Conservation (phyloP, 148 eudicot genomes). For the Euryodendron excelsum region DNA sequence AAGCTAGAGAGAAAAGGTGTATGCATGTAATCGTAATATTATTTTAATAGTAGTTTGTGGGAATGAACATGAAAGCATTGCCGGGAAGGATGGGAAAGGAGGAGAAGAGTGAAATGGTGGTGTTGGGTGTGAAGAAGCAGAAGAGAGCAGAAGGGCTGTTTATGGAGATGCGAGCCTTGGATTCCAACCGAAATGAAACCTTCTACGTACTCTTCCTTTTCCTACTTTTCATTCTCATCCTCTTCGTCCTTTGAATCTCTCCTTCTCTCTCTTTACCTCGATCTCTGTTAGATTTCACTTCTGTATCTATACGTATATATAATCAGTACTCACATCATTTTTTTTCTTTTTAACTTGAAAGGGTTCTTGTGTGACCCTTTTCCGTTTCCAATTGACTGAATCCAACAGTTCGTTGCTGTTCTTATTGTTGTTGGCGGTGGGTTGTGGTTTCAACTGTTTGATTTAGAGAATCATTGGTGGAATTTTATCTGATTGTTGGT, state of each 20-base stretch:
- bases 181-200: slow-evolving; percentile 24
- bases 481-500: not conserved
- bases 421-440: not conserved
- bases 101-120: slow-evolving; percentile 12
- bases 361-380: slow-evolving; percentile 8
- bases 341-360: slow-evolving; percentile 21
- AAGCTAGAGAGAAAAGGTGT: no score
- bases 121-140: slow-evolving; percentile 9
- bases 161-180: slow-evolving; percentile 50
- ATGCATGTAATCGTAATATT: no score
- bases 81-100: slow-evolving; percentile 31
- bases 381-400: not conserved
- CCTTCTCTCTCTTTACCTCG: slow-evolving; percentile 1
- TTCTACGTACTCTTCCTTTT: slow-evolving; percentile 67
- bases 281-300: slow-evolving; percentile 7
- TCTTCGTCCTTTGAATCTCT: slow-evolving; percentile 45
- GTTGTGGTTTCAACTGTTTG: slow-evolving; percentile 8
- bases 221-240: slow-evolving; percentile 59
- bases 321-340: slow-evolving; percentile 3
- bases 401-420: not conserved
- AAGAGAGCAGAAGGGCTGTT: not conserved
- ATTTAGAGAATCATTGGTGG: slow-evolving; percentile 5
- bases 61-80: slow-evolving; percentile 34
- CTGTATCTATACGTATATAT: slow-evolving; percentile 20
- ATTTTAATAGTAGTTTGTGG: no score